These are phyloP conservation scores for Exsudoporus frostii DNA, from an alignment of 768 basidiomycete species.

Conservation along the genomic window DNA sequence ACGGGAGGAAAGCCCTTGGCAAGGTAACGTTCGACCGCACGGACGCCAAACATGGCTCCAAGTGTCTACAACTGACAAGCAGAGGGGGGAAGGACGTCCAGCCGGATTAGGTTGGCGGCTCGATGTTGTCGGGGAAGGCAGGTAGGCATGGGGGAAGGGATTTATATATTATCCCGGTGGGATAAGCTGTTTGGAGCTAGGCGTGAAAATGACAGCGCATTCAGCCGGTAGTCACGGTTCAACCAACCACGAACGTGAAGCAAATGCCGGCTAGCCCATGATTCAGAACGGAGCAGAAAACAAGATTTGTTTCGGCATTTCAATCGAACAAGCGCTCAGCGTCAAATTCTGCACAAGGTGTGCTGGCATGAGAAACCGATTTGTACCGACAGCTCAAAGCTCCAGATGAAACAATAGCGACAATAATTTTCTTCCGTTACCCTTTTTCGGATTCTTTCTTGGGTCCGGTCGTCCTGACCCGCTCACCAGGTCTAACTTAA, in stretches of 20 bases:
- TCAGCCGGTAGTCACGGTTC: slow-evolving; percentile 23
- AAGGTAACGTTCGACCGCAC: slow-evolving; percentile 13
- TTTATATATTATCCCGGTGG: slow-evolving; percentile 30
- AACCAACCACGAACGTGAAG: slow-evolving; percentile 9
- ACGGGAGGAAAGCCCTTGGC: slow-evolving; percentile 43
- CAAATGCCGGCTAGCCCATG: slow-evolving; percentile 1
- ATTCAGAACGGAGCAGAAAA: slow-evolving; percentile 13
- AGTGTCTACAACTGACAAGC: background rate
- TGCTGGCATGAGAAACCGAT: slow-evolving; percentile 19
- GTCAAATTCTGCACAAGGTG: slow-evolving; percentile 4
- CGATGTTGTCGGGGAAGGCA: slow-evolving; percentile 14
- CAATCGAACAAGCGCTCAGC: slow-evolving; percentile 4
- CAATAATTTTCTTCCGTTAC: slow-evolving; percentile 1
- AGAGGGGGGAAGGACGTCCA: background rate
- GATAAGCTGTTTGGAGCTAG: slow-evolving; percentile 16
- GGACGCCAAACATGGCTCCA: slow-evolving; percentile 11
- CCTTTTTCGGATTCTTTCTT: slow-evolving; percentile 18
- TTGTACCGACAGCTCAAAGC: slow-evolving; percentile 16
- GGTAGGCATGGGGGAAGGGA: slow-evolving; percentile 9
- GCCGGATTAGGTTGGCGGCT: slow-evolving; percentile 5
- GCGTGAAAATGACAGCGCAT: slow-evolving; percentile 18
- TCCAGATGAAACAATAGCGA: slow-evolving; percentile 15
- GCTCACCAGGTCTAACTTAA: slow-evolving; percentile 9
- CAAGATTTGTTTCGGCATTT: slow-evolving; percentile 16
- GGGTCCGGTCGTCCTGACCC: slow-evolving; percentile 1